Percentiles rank a stretch among this genome's conserved stretches.
Evolutionary conservation across 1,139 yeast species (phyloP).

Genomic region (Diutina mesorugosa): DNA sequence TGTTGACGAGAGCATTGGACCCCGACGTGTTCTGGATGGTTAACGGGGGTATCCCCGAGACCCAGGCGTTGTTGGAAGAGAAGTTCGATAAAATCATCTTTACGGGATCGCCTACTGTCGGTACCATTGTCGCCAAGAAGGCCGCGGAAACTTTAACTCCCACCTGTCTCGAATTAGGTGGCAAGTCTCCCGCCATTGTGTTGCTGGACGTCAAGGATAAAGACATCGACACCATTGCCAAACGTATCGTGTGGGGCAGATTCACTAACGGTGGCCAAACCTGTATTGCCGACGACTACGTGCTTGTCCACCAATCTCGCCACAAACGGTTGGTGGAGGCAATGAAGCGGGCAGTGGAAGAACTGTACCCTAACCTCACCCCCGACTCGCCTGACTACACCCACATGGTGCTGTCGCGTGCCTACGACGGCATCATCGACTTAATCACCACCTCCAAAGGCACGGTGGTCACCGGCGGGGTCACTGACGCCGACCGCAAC

Average conservation of each 20-base stretch:
- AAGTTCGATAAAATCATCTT: slow-evolving; percentile 76
- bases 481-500: slow-evolving; percentile 18
- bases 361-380: slow-evolving; percentile 30
- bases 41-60: slow-evolving; percentile 64
- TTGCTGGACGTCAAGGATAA: slow-evolving; percentile 33
- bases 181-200: slow-evolving; percentile 78
- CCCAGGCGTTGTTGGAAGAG: slow-evolving; percentile 50
- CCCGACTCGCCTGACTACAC: slow-evolving; percentile 27
- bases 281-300: slow-evolving; percentile 81
- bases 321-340: slow-evolving; percentile 30
- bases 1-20: slow-evolving; percentile 43
- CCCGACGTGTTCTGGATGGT: slow-evolving; percentile 48
- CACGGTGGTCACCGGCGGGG: slow-evolving; percentile 43
- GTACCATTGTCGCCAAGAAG: slow-evolving; percentile 61
- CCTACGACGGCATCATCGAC: slow-evolving; percentile 37
- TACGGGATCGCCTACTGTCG: slow-evolving; percentile 74
- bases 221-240: slow-evolving; percentile 42
- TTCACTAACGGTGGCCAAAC: slow-evolving; percentile 82
- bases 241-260: slow-evolving; percentile 67
- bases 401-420: slow-evolving; percentile 50
- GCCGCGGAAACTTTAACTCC: slow-evolving; percentile 86
- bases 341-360: slow-evolving; percentile 28
- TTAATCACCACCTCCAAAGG: slow-evolving; percentile 47
- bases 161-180: slow-evolving; percentile 73
- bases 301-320: slow-evolving; percentile 47